Base-by-base conservation (phyloP, 225 moss, liverwort and hornwort genomes). In the Bryum argenteum region DNA sequence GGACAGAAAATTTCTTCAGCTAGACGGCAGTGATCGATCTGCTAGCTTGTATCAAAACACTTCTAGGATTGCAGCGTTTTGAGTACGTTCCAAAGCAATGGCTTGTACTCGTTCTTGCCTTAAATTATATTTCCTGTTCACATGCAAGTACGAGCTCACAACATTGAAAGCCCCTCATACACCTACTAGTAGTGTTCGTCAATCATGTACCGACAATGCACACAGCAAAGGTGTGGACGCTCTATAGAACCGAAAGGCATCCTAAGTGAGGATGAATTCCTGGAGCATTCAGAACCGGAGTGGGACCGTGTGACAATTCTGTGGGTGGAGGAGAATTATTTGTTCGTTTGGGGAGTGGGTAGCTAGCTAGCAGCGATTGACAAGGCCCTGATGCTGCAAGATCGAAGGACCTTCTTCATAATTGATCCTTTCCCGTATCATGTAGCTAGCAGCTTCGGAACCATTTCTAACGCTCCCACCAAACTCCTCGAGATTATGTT, bases 301-400 rank as follows among this genome's bases (percentile, higher is more conserved):
- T 61, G 74, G 74, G 69, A 12, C 73, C 78, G 10, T 28, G 65
- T 28, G 40, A 22, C 19, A 37, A 67, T 68, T 68, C 39, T 65
- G 23, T 41, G 42, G 52, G n/a, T n/a, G n/a, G n/a, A n/a, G n/a
- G n/a, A n/a, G 33, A 33, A 33, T 33, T 4, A 33, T 33, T 33
- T 33, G 33, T 33, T 33, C 7, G 33, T 6, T 33, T 33, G 33
- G 33, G 2, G 33, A 33, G 33, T 33, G 33, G 33, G 33, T 33
- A 33, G 3, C 28, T 5, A 5, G 3, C 2, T 28, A 28, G 28
- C 28, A 28, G 2, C 28, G 5, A 28, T 28, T 28, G 28, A 28
- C 28, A 28, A 28, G 28, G 28, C 28, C 28, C 28, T 28, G 28
- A 5, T 5, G 26, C 26, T 33, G 33, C 33, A 33, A 33, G 33